Base-by-base conservation (phyloP, 345 rosid species). In the Salix udensis region DNA sequence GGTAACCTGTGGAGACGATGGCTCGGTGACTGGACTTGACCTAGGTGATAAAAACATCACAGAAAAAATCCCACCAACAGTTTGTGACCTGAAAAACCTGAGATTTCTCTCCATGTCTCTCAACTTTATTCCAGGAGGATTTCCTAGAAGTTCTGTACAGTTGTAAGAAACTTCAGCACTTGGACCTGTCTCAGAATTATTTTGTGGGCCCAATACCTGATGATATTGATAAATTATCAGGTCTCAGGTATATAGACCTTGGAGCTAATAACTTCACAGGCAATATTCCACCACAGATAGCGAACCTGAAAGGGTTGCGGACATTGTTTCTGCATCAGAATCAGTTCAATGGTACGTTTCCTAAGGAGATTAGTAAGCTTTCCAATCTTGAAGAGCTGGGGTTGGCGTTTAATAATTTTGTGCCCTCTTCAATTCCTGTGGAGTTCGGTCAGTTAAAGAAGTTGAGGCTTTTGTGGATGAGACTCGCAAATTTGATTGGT, bases 321-420 rank as follows among this genome's bases (percentile, higher is more conserved):
- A 71, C 68, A 1, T 26, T 96, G 76, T 0, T 60, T 55, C 82
- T 91, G 0, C 26, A 79, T 84, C 68, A 26, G 74, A 89, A 87
- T 65, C 78, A 78, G 70, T 93, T 88, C 88, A 74, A 89, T 8
- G 97, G 98, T 4, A 90, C 92, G 5, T 88, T 93, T 76, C 98
- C 98, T 0, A 83, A 80, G 84, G 96, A 91, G 83, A 93, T 95
- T 31, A 91, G 93, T 0, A 81, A 89, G 82, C 82, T 95, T 67
- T 55, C 77, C 10, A 89, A 90, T 77, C 92, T 95, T 39, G 91
- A 87, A 73, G 37, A 53, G 0, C 80, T 93, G 71, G 36, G 31
- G 1, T 5, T 93, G 84, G 88, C 93, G 15, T 68, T 4, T 4
- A 95, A 90, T 75, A 74, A 70, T 72, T 86, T 95, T 67, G 37